phyloP scores from a whole-genome alignment of 768 basidiomycete species.

The Wakefieldia striispora region DNA sequence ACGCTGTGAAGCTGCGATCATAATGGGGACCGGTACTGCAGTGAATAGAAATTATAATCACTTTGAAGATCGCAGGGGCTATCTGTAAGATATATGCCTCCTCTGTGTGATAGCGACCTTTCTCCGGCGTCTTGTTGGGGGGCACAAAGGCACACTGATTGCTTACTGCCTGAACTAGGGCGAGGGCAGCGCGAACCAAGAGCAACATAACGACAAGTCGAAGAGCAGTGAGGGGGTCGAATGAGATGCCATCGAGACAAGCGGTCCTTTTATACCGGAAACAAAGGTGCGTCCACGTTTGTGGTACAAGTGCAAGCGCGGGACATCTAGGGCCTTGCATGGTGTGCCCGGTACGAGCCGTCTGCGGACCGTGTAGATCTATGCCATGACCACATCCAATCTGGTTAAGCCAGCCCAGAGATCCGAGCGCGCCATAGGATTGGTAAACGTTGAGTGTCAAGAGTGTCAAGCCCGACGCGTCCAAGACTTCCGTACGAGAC shows the following conservation, averaged over 20 bases:
- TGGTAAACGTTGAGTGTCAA: not conserved
- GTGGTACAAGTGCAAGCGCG: not conserved
- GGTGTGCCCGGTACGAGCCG: not conserved
- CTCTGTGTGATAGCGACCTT: slow-evolving; percentile 52
- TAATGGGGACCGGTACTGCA: not conserved
- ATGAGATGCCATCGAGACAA: not conserved
- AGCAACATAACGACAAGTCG: slow-evolving; percentile 40
- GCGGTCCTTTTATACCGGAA: slow-evolving; percentile 17
- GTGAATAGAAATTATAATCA: slow-evolving; percentile 15
- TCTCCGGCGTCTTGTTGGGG: slow-evolving; percentile 52
- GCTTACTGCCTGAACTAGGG: slow-evolving; percentile 46
- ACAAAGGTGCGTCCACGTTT: not conserved
- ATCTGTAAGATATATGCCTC: slow-evolving; percentile 53
- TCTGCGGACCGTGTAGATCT: no score
- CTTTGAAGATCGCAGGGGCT: slow-evolving; percentile 57
- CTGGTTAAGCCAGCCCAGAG: not conserved
- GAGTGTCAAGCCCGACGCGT: not conserved
- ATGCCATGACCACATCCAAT: no score
- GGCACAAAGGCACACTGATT: slow-evolving; percentile 55
- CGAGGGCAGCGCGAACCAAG: slow-evolving; percentile 42
- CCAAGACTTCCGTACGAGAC: not conserved
- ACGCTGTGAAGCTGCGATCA: slow-evolving; percentile 45
- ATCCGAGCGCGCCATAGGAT: not conserved
- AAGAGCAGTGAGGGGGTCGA: not conserved
- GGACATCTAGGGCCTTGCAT: not conserved